Evolutionary conservation across 1,139 yeast species (phyloP).

Genomic region (Lodderomyces pseudojiufengensis): DNA sequence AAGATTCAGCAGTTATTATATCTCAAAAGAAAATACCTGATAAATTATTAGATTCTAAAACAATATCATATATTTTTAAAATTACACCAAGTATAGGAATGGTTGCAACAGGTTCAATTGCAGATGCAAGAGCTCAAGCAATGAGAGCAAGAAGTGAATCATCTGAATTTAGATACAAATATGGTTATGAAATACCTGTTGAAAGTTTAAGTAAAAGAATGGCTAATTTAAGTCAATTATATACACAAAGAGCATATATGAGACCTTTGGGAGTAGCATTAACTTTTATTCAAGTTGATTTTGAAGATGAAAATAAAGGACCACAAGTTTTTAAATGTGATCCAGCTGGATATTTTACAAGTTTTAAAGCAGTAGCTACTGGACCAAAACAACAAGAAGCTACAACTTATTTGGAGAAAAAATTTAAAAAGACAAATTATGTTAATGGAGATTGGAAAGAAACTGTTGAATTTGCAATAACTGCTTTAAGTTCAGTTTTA

Average conservation of each 20-base stretch:
- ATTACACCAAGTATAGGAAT: constrained; percentile 83
- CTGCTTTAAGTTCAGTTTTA: constrained; percentile 77
- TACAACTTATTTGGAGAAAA: constrained; percentile 85
- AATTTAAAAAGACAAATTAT: constrained; percentile 70
- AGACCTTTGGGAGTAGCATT: constrained; percentile 93
- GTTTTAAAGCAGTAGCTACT: constrained; percentile 88
- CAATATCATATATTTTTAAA: constrained; percentile 81
- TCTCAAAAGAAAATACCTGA: constrained; percentile 97
- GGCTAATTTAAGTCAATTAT: constrained; percentile 92
- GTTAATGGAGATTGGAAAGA: constrained; percentile 85
- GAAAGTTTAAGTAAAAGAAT: constrained; percentile 90
- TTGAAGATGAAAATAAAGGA: constrained; percentile 77
- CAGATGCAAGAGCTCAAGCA: constrained; percentile 92
- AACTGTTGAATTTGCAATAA: constrained; percentile 86
- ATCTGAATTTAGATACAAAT: constrained; percentile 88
- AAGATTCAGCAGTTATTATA: constrained; percentile 83
- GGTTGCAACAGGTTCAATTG: constrained; percentile 94
- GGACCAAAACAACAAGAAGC: constrained; percentile 99
- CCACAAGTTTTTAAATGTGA: constrained; percentile 92
- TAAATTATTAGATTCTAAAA: constrained; percentile 78
- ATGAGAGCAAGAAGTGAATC: constrained; percentile 90
- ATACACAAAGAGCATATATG: constrained; percentile 99
- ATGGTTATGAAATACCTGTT: constrained; percentile 96
- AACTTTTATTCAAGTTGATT: constrained; percentile 72
- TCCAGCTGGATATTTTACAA: constrained; percentile 95